Evolutionary conservation across 495 filamentous ascomycete genomes (phyloP), one percentile per base, ranked within the genome.

Genomic region (Mycothermus thermophilus): DNA sequence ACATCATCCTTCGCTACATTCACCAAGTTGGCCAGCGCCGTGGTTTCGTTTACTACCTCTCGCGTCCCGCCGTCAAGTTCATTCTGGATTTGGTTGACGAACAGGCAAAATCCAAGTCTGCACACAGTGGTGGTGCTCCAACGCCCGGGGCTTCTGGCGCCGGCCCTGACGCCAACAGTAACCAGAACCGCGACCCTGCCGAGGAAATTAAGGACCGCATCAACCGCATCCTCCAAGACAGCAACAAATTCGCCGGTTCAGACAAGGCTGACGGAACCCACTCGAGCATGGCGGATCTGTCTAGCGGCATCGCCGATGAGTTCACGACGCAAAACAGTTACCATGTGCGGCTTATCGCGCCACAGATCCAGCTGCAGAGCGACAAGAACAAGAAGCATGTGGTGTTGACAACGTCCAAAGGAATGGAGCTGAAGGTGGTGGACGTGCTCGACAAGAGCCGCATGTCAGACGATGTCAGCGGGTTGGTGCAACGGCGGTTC

Each of bases 31-130:
- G 86, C 54, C 90, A 97, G 58, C 69, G 90, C 25, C 79, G 90
- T 35, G 90, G 90, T 16, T 97, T 96, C 59, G 78, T 96, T 24
- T 97, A 97, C 60, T 97, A 97, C 59, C 77, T 95, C 66, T 94
- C 90, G 14, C 74, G 90, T 26, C 74, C 85, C 40, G 92, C 90
- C 11, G 83, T 97, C 48, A 97, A 95, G 51, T 97, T 97, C 57
- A 94, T 97, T 40, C 64, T 95, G 8, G 90, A 97, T 51, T 93
- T 97, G 21, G 82, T 97, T 9, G 84, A 93, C 22, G 90, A 96
- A 49, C 90, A 95, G 47, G 73, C 73, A 41, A 85, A 77, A 63
- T 58, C 71, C 47, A 66, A 72, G 58, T 37, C 52, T 52, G 40
- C 59, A 29, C 63, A 64, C 35, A 52, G 52, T 28, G 47, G 42